Evolutionary conservation across 331 rosid genomes (phyloP), one percentile per base, ranked within the genome.

Genomic region (Malus hybrid): DNA sequence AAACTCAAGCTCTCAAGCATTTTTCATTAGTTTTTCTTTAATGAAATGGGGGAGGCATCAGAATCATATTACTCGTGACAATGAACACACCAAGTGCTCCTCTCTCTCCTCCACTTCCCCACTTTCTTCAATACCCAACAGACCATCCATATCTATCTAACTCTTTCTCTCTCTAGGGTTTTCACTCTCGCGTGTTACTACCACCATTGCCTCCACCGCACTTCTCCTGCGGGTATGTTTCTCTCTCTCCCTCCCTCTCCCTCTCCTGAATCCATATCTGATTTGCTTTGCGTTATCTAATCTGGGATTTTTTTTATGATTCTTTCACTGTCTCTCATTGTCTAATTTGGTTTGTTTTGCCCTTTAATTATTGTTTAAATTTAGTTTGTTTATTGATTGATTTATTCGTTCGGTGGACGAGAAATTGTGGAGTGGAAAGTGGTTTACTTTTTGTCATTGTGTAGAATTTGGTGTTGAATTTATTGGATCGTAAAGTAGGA

Each of bases 41-140:
- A n/a, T 57, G 77, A 42, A 70, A 81, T 76, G 68, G 82, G 83
- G 81, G 88, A 71, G 77, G 86, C 81, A 79, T 85, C 84, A 71
- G 85, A 76, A 88, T 82, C 87, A 71, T 36, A 66, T 15, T 6
- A n/a, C 72, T 22, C 64, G 24, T 62, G 52, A 74, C 69, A 44
- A 28, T 62, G 52, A 61, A 79, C 80, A 63, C 72, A 18, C 87
- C 80, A 76, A 86, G 87, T 87, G 85, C 82, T 85, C 77, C 78
- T 81, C 82, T 57, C 74, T 71, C 81, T 44, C 74, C 74, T 79
- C 69, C 83, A 48, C 77, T 68, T 31, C 62, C 60, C 44, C 65
- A 42, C 44, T 67, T 12, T 32, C 50, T 69, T 46, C 76, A 31
- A 64, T 7, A 16, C 69, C 69, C 24, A 64, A 32, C 69, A 8